These are phyloP conservation scores for Dictyostelium firmibasis DNA, from an alignment of 78 protist genomes.

Conservation along the genomic window DNA sequence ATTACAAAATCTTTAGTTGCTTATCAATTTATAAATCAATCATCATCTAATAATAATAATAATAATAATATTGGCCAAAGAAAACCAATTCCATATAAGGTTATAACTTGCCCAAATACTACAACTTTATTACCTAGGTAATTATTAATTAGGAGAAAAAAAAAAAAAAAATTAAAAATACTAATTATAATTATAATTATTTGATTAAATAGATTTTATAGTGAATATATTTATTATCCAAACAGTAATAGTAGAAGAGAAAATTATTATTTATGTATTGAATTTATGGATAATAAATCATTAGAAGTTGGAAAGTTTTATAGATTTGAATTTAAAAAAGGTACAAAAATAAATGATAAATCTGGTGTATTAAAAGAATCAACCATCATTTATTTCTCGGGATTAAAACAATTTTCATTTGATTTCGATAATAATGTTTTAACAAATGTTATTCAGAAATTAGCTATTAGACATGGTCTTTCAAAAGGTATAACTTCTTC, in stretches of 20 bases:
- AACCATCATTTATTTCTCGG: not conserved
- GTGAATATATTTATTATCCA: not conserved
- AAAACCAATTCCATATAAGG: not conserved
- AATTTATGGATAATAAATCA: not conserved
- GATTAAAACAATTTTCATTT: conserved; percentile 23
- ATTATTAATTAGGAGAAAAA: too few relatives aligned
- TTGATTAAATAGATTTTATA: not conserved
- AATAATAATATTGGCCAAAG: not conserved
- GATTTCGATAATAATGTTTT: not conserved
- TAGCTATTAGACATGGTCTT: conserved; percentile 15
- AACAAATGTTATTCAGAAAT: not conserved
- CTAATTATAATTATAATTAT: not conserved
- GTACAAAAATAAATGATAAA: not conserved
- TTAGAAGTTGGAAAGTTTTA: conserved; percentile 4
- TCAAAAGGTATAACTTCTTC: not conserved
- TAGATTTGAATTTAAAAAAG: not conserved
- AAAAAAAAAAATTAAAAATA: too few relatives aligned
- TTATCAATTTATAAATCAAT: not conserved
- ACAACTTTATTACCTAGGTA: not conserved
- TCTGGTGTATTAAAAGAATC: conserved; percentile 14
- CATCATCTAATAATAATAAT: not conserved
- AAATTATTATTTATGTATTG: not conserved
- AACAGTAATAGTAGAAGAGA: not conserved
- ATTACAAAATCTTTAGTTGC: not conserved
- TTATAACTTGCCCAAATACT: not conserved